Conservation (phyloP, 345 rosid species). For the Aquilaria malaccensis region DNA sequence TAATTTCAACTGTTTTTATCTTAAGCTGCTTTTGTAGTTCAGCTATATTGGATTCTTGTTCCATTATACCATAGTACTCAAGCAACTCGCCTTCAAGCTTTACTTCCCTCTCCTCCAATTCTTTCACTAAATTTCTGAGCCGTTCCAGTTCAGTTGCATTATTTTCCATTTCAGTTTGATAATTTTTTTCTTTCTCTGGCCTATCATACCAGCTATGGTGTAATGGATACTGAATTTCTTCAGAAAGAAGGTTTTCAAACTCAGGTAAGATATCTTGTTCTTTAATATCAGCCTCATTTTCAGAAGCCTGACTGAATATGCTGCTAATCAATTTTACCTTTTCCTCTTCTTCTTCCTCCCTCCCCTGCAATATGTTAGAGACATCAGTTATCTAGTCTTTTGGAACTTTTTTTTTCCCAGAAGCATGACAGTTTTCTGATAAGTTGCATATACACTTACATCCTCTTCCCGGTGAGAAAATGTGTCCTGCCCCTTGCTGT, state of each 20-base stretch:
- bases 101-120: constrained; percentile 87
- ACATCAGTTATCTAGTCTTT: background rate
- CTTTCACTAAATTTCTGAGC: constrained; percentile 60
- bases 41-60: constrained; percentile 67
- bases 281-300: constrained; percentile 34
- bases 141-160: constrained; percentile 69
- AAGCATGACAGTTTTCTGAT: constrained; percentile 1
- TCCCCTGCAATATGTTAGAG: constrained; percentile 30
- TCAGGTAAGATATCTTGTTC: constrained; percentile 70
- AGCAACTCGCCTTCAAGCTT: constrained; percentile 93
- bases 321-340: constrained; percentile 93
- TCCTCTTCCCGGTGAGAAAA: constrained; percentile 40
- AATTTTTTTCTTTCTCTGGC: constrained; percentile 50
- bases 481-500: constrained; percentile 33
- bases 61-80: constrained; percentile 90
- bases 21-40: constrained; percentile 88
- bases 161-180: constrained; percentile 66
- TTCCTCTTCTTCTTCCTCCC: constrained; percentile 77
- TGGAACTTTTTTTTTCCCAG: too few relatives aligned
- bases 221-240: constrained; percentile 72
- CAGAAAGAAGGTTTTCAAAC: constrained; percentile 70
- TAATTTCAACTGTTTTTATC: constrained; percentile 87
- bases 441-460: constrained; percentile 34
- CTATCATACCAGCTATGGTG: constrained; percentile 41
- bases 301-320: constrained; percentile 41